Evolutionary conservation across 192 early-diverging fungal genomes (phyloP).

Genomic region (Coemansia sp.): DNA sequence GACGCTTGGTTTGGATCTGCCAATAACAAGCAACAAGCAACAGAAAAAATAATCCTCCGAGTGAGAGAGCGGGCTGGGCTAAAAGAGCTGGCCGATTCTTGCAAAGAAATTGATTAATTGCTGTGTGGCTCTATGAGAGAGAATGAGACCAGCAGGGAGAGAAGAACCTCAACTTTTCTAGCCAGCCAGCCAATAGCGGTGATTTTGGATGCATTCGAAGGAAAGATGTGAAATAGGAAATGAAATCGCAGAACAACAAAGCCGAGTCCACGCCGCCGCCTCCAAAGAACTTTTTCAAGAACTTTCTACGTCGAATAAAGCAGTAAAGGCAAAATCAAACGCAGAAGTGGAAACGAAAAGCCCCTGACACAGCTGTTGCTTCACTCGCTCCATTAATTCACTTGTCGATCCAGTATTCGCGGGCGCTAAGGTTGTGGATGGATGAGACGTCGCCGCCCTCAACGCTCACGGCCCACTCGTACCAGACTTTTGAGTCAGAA

Average conservation of each 20-base stretch:
- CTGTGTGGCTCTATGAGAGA: not conserved
- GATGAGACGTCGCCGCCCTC: slow-evolving; percentile 18
- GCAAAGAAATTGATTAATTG: too few relatives aligned
- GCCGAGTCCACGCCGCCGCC: too few relatives aligned
- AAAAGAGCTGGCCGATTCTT: too few relatives aligned
- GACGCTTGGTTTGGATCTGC: too few relatives aligned
- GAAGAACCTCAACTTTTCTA: too few relatives aligned
- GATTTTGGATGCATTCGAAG: not conserved
- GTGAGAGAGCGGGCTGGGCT: too few relatives aligned
- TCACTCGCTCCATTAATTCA: not conserved
- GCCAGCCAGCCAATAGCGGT: not conserved
- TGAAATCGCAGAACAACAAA: too few relatives aligned
- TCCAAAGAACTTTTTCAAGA: not conserved
- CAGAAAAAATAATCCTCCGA: too few relatives aligned
- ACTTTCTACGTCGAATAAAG: not conserved
- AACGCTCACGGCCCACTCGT: slow-evolving; percentile 81
- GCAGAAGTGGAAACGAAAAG: not conserved
- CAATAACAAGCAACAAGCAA: too few relatives aligned
- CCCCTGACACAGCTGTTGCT: not conserved
- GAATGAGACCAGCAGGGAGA: too few relatives aligned
- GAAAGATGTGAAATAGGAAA: not conserved
- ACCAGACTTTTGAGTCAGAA: slow-evolving; percentile 87
- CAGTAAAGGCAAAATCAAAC: not conserved
- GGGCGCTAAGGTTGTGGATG: slow-evolving; percentile 44
- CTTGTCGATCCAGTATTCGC: slow-evolving; percentile 42